Conservation (phyloP, 148 eudicot genomes). For the Fagopyrum tataricum region DNA sequence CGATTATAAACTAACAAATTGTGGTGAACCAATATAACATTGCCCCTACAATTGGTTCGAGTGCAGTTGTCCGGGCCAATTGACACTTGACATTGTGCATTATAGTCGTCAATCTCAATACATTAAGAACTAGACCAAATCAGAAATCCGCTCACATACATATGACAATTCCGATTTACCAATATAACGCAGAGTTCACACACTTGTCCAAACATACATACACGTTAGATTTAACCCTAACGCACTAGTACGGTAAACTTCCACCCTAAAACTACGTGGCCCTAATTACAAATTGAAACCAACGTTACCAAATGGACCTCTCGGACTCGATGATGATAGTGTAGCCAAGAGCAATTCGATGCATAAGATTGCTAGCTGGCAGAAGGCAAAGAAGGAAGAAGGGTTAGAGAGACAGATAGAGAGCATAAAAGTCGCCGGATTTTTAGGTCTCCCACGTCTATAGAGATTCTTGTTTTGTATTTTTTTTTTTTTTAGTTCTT, state of each 20-base stretch:
- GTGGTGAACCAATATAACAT: no score
- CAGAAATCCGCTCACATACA: no score
- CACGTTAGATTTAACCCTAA: no score
- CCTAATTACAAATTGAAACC: not conserved
- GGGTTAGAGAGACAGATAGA: not conserved
- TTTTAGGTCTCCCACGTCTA: slow-evolving; percentile 9
- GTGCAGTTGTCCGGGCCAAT: no score
- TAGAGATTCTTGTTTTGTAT: not conserved
- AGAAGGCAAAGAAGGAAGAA: not conserved
- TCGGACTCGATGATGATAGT: not conserved
- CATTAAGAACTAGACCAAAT: no score
- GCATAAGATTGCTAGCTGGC: not conserved
- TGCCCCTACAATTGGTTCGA: no score
- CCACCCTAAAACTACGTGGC: not conserved
- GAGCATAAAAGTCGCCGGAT: slow-evolving; percentile 7
- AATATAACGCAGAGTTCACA: no score
- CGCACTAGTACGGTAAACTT: not conserved
- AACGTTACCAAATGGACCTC: not conserved
- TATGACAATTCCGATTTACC: no score
- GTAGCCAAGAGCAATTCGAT: not conserved
- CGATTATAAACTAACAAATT: no score
- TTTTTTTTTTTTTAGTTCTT: not conserved
- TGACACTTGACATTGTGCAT: no score
- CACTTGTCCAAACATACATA: no score
- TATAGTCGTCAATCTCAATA: no score